Percentiles rank a stretch among this genome's conserved stretches.
phyloP scores from a whole-genome alignment of 768 basidiomycete species.

The Pseudohyphozyma bogoriensis region DNA sequence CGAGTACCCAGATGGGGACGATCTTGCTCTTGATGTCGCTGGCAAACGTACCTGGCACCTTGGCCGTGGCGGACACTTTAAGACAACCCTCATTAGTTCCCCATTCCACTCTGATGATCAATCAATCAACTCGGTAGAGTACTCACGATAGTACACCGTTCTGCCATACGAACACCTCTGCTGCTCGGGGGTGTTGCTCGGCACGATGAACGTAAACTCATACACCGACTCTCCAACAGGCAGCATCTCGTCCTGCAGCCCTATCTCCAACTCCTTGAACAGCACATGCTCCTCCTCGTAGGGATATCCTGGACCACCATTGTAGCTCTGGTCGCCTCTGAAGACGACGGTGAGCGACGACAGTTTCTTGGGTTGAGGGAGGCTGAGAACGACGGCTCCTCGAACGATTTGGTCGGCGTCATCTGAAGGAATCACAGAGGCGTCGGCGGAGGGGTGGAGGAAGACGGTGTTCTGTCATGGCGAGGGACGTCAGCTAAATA shows the following conservation, averaged over 20 bases:
- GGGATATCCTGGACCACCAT: not conserved
- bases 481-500: too few relatives aligned
- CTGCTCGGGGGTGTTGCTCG: not conserved
- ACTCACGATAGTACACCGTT: not conserved
- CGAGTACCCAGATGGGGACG: not conserved
- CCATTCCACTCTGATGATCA: too few relatives aligned
- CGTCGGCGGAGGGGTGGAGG: too few relatives aligned
- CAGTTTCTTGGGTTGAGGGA: too few relatives aligned
- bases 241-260: conserved; percentile 8
- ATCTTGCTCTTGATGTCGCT: not conserved
- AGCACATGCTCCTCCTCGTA: conserved; percentile 8
- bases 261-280: conserved; percentile 5
- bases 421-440: too few relatives aligned
- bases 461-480: too few relatives aligned
- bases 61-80: not conserved
- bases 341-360: too few relatives aligned
- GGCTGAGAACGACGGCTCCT: too few relatives aligned
- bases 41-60: conserved; percentile 1
- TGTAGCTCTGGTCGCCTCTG: too few relatives aligned
- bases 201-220: conserved; percentile 21
- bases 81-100: too few relatives aligned
- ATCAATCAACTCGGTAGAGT: too few relatives aligned
- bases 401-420: too few relatives aligned
- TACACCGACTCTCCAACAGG: conserved; percentile 8
- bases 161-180: conserved; percentile 8